A percentile compares a stretch with the other conserved stretches of the same genome.
phyloP scores from a whole-genome alignment of 2,329 filamentous ascomycete genomes.

The Emydomyces testavorans region DNA sequence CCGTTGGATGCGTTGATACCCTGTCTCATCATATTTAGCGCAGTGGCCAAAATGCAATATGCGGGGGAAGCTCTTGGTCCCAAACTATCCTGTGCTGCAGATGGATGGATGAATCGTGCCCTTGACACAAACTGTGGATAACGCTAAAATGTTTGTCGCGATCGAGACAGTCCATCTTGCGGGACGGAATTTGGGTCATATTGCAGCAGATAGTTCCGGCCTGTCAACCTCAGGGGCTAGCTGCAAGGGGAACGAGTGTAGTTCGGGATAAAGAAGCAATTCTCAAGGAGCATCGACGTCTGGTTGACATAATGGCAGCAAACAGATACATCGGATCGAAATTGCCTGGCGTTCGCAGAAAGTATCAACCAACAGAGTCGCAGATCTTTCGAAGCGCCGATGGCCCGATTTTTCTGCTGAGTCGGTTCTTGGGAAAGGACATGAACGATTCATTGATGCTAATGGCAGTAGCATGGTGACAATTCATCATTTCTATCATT shows the following conservation, averaged over 20 bases:
- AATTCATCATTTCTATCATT: conserved; percentile 13
- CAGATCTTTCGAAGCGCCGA: conserved; percentile 12
- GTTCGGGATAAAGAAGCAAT: too few species aligned
- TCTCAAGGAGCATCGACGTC: neutral
- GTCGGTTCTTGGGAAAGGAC: conserved; percentile 6
- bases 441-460: conserved; percentile 14
- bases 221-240: neutral
- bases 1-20: neutral
- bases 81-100: neutral
- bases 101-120: conserved; percentile 1
- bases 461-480: conserved; percentile 3
- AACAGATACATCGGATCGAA: conserved; percentile 7
- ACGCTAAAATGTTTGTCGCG: neutral
- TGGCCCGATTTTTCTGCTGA: conserved; percentile 13
- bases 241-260: too few species aligned
- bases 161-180: neutral
- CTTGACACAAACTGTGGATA: neutral
- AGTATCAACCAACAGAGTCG: conserved; percentile 14
- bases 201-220: neutral
- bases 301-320: conserved; percentile 2
- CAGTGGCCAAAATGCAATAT: neutral
- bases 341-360: conserved; percentile 8
- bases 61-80: neutral
- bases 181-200: neutral
- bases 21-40: neutral